These are phyloP conservation scores for Chrysophaeum taylorii DNA, from an alignment of 352 stramenopile genomes.

Conservation along the genomic window DNA sequence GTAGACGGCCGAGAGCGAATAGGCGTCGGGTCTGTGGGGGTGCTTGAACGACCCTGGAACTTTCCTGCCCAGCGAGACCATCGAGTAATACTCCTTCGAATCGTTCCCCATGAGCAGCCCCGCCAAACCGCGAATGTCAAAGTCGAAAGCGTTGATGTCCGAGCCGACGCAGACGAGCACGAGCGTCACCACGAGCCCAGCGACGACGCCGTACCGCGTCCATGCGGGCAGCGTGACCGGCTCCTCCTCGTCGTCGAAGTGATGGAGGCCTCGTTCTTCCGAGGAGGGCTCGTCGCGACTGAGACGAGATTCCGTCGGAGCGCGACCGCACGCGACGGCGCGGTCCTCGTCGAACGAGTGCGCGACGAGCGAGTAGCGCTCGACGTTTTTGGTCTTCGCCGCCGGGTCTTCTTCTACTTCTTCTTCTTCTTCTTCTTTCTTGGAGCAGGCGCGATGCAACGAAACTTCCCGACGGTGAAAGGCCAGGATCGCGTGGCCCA, in stretches of 20 bases:
- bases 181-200: conserved; percentile 29
- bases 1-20: conserved; percentile 44
- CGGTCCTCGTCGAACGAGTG: too few species aligned
- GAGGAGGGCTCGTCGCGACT: too few species aligned
- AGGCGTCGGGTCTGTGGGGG: conserved; percentile 34
- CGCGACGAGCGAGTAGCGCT: too few species aligned
- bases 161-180: conserved; percentile 40
- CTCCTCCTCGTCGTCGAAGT: not conserved
- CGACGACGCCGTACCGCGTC: not conserved
- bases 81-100: conserved; percentile 33
- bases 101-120: conserved; percentile 40
- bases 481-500: conserved; percentile 48
- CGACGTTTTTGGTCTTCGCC: too few species aligned
- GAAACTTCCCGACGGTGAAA: too few species aligned
- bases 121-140: conserved; percentile 50
- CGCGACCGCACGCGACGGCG: too few species aligned
- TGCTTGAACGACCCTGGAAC: conserved; percentile 44
- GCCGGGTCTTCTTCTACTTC: too few species aligned
- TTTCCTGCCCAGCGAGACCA: conserved; percentile 44
- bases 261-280: too few species aligned
- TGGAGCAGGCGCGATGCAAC: conserved; percentile 2
- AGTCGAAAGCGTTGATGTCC: conserved; percentile 48
- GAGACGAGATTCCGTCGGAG: too few species aligned
- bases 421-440: not conserved
- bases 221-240: conserved; percentile 21